These are phyloP conservation scores for Hygrocybe punicea DNA, from an alignment of 768 basidiomycete genomes.

Conservation along the genomic window DNA sequence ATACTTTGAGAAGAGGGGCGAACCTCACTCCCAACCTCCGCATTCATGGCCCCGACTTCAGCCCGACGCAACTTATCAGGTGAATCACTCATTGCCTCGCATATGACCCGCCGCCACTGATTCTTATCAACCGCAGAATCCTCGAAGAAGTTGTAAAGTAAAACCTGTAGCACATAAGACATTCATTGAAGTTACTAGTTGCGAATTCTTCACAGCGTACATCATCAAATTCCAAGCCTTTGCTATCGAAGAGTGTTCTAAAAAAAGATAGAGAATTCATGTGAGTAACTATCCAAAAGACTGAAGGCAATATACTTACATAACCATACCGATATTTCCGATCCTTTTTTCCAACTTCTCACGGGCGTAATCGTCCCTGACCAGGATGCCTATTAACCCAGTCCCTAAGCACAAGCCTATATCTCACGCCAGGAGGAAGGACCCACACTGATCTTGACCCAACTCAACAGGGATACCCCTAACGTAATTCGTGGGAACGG, in stretches of 20 bases:
- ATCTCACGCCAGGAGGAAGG: no score
- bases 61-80: constrained; percentile 52
- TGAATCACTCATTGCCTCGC: no score
- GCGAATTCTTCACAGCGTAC: constrained; percentile 29
- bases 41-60: no score
- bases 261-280: not conserved
- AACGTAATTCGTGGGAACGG: no score
- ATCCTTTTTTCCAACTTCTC: no score
- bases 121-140: constrained; percentile 50
- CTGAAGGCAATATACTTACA: constrained; percentile 53
- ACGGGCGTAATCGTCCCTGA: no score
- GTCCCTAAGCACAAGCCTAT: no score
- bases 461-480: no score
- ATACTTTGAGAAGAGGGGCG: constrained; percentile 59
- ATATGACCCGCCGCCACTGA: no score
- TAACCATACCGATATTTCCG: constrained; percentile 29
- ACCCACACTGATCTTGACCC: no score
- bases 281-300: constrained; percentile 43
- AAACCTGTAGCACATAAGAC: constrained; percentile 45
- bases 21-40: no score
- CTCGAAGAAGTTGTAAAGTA: constrained; percentile 72
- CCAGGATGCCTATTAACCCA: no score
- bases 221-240: constrained; percentile 66
- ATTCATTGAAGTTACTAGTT: not conserved
- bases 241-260: constrained; percentile 60